Base-by-base conservation (phyloP, 139 green algal species). In the Chlamydomonas sphaeroides region DNA sequence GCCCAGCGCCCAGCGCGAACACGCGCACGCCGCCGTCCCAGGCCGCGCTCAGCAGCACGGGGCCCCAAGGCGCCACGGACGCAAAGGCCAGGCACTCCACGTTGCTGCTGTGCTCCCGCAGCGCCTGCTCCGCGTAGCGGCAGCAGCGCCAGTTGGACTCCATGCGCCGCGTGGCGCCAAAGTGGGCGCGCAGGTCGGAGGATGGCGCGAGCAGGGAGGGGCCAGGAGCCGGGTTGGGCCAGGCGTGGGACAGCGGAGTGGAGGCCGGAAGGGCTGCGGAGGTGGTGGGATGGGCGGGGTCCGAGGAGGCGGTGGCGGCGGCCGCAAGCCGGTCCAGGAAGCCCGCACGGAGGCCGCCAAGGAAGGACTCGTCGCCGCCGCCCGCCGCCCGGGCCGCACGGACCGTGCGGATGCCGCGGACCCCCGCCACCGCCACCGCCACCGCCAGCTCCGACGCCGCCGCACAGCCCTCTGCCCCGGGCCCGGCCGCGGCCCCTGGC, bases 1-100 rank as follows among this genome's bases (percentile, higher is more conserved):
- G 20, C 26, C 38, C 53, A 49, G 35, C 39, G 7, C 66, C 67
- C 49, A 85, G 79, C 39, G 79, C 49, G 26, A 71, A 85, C 57
- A 85, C 39, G 28, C 69, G 39, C 79, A 85, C 79, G 59, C 63
- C 62, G 67, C 79, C 79, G 69, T 85, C 79, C 79, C 79, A 85
- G 23, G 67, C 79, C 5, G 53, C 66, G n/a, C 42, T 69, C 15
- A 82, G 42, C 81, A 86, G 63, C 71, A 74, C 72, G 5, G 33
- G 18, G 30, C 81, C 81, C 63, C 65, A 86, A 18, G 68, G 48
- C 63, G 67, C 53, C 62, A 74, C 76, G 1, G 23, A 3, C 56
- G 68, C 39, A 36, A 86, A 74, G 39, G 71, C 81, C 63, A 86
- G 49, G 65, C 81, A 86, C 71, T 86, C 81, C 51, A 86, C 81